Base-by-base conservation (phyloP, 2,329 filamentous ascomycete genomes). In the Westerdykella sp. region DNA sequence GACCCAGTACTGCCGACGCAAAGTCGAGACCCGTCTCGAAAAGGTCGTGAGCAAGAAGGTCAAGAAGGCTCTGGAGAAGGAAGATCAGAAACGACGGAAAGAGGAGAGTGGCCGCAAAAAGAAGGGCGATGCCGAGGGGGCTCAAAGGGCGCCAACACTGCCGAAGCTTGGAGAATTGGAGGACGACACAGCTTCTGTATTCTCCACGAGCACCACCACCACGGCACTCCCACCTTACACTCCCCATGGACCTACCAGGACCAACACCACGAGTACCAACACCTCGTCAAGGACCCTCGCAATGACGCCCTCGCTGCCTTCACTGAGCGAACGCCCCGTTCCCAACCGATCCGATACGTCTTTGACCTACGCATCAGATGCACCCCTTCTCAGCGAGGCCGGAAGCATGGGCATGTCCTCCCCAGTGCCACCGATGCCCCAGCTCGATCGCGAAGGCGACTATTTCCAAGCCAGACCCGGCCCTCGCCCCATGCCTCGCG, bases 1-100 rank as follows among this genome's bases (percentile, higher is more conserved):
- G 23, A 80, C 81, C 5, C 82, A 83, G 21, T 98, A 95, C 70
- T 97, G 93, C 64, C 84, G 87, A 48, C 84, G 89, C 37, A 97
- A 97, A 72, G 84, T 95, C 63, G 94, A 95, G 69, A 83, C 80
- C 57, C 77, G 89, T 53, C 75, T 98, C 53, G 85, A 85, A 60
- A 81, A 81, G 54, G 93, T 97, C 52, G 90, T 97, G 4, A 81
- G 82, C 42, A 78, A 75, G 57, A 96, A 93, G 69, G 86, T 95
- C 57, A 88, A 93, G 69, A 90, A 88, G 65, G 91, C 89, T 0
- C 70, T 97, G 21, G 85, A 83, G 40, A 88, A 89, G 56, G 85
- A 93, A 41, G 82, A 81, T 42, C 69, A 67, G 42, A 66, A 73
- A 62, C 64, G 68, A 64, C 62, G 70, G 59, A 64, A 72, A 85